Conservation (phyloP, 2,329 filamentous ascomycete species). For the Metarhizium rileyi region DNA sequence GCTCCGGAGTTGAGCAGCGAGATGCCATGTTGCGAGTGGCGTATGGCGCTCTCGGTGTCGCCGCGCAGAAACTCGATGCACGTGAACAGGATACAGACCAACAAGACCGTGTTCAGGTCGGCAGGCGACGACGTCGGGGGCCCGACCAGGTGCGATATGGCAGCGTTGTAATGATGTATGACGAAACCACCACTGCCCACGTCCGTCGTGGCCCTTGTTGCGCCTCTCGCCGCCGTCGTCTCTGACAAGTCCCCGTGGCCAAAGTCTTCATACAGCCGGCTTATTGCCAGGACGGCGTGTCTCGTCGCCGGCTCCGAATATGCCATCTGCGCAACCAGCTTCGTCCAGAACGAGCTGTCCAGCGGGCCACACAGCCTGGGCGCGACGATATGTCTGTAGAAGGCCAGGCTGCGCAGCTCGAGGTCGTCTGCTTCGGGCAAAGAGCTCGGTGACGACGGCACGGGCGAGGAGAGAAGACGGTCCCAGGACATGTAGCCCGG, state of each 20-base stretch:
- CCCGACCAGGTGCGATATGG: conserved; percentile 24
- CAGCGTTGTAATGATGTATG: conserved; percentile 30
- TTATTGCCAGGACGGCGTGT: conserved; percentile 30
- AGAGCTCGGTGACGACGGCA: conserved; percentile 11
- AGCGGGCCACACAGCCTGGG: conserved; percentile 25
- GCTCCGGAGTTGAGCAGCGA: conserved; percentile 20
- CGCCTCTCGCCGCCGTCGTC: neutral
- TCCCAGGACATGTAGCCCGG: conserved; percentile 23
- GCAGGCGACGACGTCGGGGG: conserved; percentile 3
- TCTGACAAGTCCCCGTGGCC: neutral
- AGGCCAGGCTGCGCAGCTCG: conserved; percentile 25
- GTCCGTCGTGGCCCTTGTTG: neutral
- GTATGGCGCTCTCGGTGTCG: conserved; percentile 23
- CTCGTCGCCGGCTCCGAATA: conserved; percentile 26
- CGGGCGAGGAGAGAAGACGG: conserved; percentile 20
- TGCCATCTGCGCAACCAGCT: conserved; percentile 27
- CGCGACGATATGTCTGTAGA: conserved; percentile 27
- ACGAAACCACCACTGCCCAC: conserved; percentile 18
- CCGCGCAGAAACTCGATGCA: conserved; percentile 33
- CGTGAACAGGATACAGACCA: conserved; percentile 32
- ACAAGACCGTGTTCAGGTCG: conserved; percentile 24
- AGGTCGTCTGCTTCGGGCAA: conserved; percentile 9
- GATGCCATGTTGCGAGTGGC: conserved; percentile 29
- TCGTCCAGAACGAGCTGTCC: conserved; percentile 31
- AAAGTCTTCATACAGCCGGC: conserved; percentile 27